Evolutionary conservation across 768 basidiomycete genomes (phyloP), one percentile per base, ranked within the genome.

Genomic region (Tylopilus felleus): DNA sequence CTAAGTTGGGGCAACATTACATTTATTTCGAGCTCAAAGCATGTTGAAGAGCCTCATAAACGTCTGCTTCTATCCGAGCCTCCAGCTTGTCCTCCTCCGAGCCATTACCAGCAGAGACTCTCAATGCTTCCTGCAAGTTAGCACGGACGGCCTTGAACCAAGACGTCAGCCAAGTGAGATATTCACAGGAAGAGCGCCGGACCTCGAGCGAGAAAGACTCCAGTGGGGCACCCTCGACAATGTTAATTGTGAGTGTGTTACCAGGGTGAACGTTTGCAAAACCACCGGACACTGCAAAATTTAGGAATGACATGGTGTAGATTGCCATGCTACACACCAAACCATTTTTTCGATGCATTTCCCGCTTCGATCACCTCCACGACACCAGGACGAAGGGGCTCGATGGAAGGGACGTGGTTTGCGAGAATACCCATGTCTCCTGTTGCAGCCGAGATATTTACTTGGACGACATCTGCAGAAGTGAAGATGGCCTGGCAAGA

Each of bases 381-480:
- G 53, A 98, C 80, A 70, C 97, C 97, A 39, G 97, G 89, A 68
- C 91, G 90, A 51, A 99, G 80, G 45, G 96, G 81, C 73, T 99
- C 97, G 54, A 98, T 89, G n/a, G 93, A 90, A 28, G 97, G 88
- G 51, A 98, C 94, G 75, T 99, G 97, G 81, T 96, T 97, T 64
- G 96, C 93, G 56, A 99, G 86, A 65, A 99, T 91, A 79, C 97
- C 97, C 94, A 98, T 98, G 74, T 98, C 95, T 66, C 97, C 97
- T 4, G 92, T 86, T 51, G 86, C 91, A 38, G 94, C 97, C 33
- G 94, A 77, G 64, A 98, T 77, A 77, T 98, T 98, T 62, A 99
- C 96, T 74, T 98, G 96, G 21, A 90, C 84, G 54, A 98, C 96
- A 72, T 95, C 95, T 63, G 84, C 73, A 22, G 94, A 93, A 56